Evolutionary conservation across 2,329 filamentous ascomycete genomes (phyloP), one percentile per base, ranked within the genome.

Genomic region (Cercospora zeina): DNA sequence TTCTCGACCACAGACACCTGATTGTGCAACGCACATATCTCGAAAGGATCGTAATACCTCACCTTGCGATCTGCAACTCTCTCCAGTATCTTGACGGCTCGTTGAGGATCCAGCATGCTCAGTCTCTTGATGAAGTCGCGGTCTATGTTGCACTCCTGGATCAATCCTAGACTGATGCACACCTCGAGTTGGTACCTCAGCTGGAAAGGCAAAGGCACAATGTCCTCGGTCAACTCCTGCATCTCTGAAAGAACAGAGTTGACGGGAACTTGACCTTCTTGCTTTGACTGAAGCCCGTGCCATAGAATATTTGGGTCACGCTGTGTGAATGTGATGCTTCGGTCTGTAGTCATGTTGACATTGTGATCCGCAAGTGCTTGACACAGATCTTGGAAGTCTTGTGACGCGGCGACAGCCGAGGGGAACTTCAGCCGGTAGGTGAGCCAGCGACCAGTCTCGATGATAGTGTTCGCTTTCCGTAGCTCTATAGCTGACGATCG

Each of bases 151-250:
- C 91, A 85, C 73, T 97, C 93, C 58, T 88, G 88, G 11, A 99
- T 77, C 24, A 86, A 81, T 0, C 87, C 87, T 30, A 89, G 85
- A 0, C 93, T 96, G n/a, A 97, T 82, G 72, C 93, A 97, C 0
- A 91, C 93, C 74, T 99, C 93, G 0, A 99, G 83, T 73, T 96
- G 92, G 72, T 97, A 99, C 14, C 91, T 85, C 1, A 96, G 85
- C 0, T 86, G 78, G 64, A 92, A 97, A 0, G 78, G 65, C 2
- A 79, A 73, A 21, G 76, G 64, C 11, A 61, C 45, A 8, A 34
- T 54, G 9, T 58, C 61, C 14, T 64, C 65, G 8, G 60, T 36
- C 33, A 65, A 65, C 33, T 70, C 14, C 31, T 68, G 65, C 36
- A 73, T 21, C 13, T 66, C 65, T 10, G 63, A 61, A 2, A 64